Evolutionary conservation across 129 eudicot genomes (phyloP), one percentile per base, ranked within the genome.

Genomic region (Erigeron canadensis): DNA sequence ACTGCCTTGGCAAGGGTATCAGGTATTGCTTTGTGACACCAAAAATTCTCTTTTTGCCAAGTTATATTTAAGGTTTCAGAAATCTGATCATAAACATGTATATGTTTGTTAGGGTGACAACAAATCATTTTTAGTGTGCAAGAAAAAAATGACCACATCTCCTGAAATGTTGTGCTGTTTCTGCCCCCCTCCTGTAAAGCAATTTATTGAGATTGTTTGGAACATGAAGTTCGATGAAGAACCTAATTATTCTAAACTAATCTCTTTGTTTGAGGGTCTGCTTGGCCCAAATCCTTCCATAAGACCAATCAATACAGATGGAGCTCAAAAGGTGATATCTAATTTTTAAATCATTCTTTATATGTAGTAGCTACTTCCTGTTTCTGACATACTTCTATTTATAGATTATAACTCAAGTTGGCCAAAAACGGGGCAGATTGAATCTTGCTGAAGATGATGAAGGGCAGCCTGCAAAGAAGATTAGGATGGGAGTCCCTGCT

Each of bases 1-100:
- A 75, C 76, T 90, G 48, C 96, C 96, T n/a, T 90, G 96, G 96
- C 96, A 90, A 77, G 96, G 96, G 1, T 90, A 84, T 77, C 94
- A 85, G 96, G 96, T 90, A 76, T 61, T 63, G 1, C 17, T 48
- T 81, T 39, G 46, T 60, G 56, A 11, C 40, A 19, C 48, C 23
- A 51, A 43, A 19, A 10, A 12, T 4, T 69, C 16, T 43, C 38
- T n/a, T 4, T 6, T 6, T 73, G 47, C 5, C 9, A 43, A 42
- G n/a, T 47, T 61, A 9, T 34, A 1, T 63, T 37, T 72, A 13
- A 37, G 28, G 47, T 50, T 69, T 47, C 7, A 12, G 8, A 10
- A 44, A 16, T 45, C 34, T 60, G 65, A 66, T 59, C 37, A 18
- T 51, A 48, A 65, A 7, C 4, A 2, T 7, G 16, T 10, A 34